Evolutionary conservation across 2,329 filamentous ascomycete species (phyloP), one percentile per base, ranked within the genome.

Genomic region (Sordariomycetes sp.): DNA sequence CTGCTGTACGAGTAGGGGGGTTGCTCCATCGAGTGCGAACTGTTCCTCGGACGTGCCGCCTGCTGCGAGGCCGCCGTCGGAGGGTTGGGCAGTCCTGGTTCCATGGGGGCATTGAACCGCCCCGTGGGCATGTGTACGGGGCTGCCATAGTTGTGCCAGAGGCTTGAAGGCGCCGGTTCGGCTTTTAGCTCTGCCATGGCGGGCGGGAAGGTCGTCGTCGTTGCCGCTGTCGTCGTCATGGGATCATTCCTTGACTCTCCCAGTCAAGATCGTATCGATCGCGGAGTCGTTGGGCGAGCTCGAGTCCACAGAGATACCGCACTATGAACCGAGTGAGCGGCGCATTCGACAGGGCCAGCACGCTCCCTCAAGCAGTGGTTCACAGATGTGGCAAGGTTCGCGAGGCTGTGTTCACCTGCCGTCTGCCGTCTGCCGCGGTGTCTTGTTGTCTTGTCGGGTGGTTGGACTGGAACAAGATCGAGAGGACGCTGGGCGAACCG

Each of bases 141-240:
- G 61, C 73, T 74, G 62, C 75, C 76, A 70, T 84, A 84, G 72
- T 75, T 80, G 65, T 79, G 74, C 81, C 81, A 84, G 65, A 84
- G 71, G 69, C 74, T 77, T 65, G 76, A 74, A 70, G 82, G 80
- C 68, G 76, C 71, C 67, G 79, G 72, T 71, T 84, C 81, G 68
- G 75, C 73, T 76, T 82, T 82, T 74, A 84, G 70, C 69, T 83
- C 81, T 78, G 81, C 79, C 81, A 84, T 83, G 69, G 76, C 80
- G 68, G 78, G 46, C 74, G 80, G 78, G 71, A 83, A 81, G 64
- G 80, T 82, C 79, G 83, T 82, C 77, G 72, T 78, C 74, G 69
- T 78, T 22, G 56, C 50, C 20, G 57, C 43, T 35, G 57, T 79
- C 74, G 79, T 80, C 75, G 80, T 82, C 79, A 83, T 83, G 77